Evolutionary conservation across 2,329 filamentous ascomycete genomes (phyloP), one percentile per base, ranked within the genome.

Genomic region (Talaromyces sp.): DNA sequence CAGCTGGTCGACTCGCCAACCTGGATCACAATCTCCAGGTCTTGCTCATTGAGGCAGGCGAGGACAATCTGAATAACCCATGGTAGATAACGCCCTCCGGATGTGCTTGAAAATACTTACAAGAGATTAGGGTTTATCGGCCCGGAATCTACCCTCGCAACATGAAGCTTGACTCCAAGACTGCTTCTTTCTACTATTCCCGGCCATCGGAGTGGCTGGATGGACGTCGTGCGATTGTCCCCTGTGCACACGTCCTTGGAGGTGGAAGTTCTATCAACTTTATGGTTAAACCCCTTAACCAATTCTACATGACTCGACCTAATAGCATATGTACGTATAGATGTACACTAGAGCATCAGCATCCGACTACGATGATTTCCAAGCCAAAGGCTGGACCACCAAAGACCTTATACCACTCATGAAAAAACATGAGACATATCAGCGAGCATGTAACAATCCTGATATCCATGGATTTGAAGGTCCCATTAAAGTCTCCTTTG

Each of bases 391-490:
- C n/a, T 92, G 90, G 90, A 87, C 84, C 8, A 92, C 90, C 3
- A 85, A 92, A 75, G 89, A 92, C 67, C 83, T 92, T 5, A 78
- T 92, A 5, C 90, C 90, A 0, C 81, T 92, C 22, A 92, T 92
- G 90, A 89, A 81, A 80, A 93, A 93, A 81, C 88, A 92, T 67
- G 90, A 93, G 79, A 92, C 90, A 0, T 93, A 92, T 71, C 90
- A 93, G 71, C 79, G 86, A 43, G 80, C 87, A 6, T 85, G 81
- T 58, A 86, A 86, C 70, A 89, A 89, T 74, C 81, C 79, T 73
- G 85, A 77, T 65, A 70, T 91, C 25, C 91, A 94, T 72, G 91
- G 91, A 1, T 91, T 89, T 64, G 89, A 92, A 38, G 91, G 91
- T 0, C 91, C 91, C 0, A 92, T 93, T 80, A 92, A 92, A 78